A percentile compares a stretch with the other conserved stretches of the same genome.
Conservation (phyloP, 2,329 filamentous ascomycete genomes). For the Colletotrichum cuscutae region DNA sequence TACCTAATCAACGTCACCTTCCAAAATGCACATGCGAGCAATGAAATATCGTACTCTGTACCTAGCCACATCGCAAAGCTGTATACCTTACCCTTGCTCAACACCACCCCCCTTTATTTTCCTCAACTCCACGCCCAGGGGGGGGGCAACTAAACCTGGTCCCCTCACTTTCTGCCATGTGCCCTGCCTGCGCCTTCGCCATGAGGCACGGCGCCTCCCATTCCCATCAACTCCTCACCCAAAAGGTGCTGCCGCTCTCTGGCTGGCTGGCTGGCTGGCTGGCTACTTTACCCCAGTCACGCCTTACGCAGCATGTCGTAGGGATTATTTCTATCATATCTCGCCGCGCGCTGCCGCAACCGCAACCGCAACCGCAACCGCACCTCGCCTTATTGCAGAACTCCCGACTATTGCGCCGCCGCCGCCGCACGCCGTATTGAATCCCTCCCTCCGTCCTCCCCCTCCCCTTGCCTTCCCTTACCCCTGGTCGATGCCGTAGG, state of each 20-base stretch:
- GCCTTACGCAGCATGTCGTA: constrained; percentile 12
- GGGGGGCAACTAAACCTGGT: not conserved
- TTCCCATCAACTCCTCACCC: constrained; percentile 5
- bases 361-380: no score
- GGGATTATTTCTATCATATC: not conserved
- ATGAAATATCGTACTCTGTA: not conserved
- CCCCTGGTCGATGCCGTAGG: not conserved
- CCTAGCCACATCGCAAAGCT: not conserved
- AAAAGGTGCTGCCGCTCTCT: not conserved
- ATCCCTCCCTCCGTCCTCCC: not conserved
- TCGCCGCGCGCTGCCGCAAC: not conserved
- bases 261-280: no score
- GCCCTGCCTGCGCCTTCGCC: constrained; percentile 6
- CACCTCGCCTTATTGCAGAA: not conserved
- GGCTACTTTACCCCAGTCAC: not conserved
- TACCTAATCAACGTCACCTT: not conserved
- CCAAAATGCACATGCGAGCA: not conserved
- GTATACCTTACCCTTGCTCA: not conserved
- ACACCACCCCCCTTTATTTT: not conserved
- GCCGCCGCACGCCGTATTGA: not conserved
- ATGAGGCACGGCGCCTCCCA: constrained; percentile 10
- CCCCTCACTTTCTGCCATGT: constrained; percentile 24
- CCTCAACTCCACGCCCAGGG: constrained; percentile 4
- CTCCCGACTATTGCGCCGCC: not conserved
- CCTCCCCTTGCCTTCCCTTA: not conserved